phyloP scores from a whole-genome alignment of 768 basidiomycete species.

The Coprinopsis marcescibilis region DNA sequence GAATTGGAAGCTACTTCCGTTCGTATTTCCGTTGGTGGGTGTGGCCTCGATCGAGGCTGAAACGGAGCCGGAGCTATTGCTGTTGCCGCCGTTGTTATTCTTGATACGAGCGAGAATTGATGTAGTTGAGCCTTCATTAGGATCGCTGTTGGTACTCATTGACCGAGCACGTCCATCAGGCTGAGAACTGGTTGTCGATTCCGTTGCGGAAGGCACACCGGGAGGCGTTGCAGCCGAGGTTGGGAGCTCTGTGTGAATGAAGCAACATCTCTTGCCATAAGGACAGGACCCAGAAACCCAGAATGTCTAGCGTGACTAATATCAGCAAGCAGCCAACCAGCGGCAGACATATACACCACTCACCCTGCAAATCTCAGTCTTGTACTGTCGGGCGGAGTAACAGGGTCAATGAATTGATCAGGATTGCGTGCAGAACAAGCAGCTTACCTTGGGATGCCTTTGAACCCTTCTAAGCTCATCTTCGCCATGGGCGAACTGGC shows the following conservation, averaged over 20 bases:
- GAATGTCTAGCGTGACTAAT: slow-evolving; percentile 58
- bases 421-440: slow-evolving; percentile 1
- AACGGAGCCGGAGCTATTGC: slow-evolving; percentile 31
- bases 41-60: slow-evolving; percentile 54
- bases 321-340: slow-evolving; percentile 6
- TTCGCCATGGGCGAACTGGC: slow-evolving; percentile 91
- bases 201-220: slow-evolving; percentile 27
- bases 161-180: slow-evolving; percentile 60
- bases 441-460: slow-evolving; percentile 79
- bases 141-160: slow-evolving; percentile 71
- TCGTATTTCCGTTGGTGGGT: too few relatives aligned
- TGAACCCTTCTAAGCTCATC: slow-evolving; percentile 81
- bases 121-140: slow-evolving; percentile 62
- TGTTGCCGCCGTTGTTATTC: slow-evolving; percentile 37
- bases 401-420: slow-evolving; percentile 9
- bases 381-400: slow-evolving; percentile 52
- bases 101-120: slow-evolving; percentile 72
- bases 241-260: slow-evolving; percentile 87
- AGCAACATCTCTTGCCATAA: slow-evolving; percentile 89
- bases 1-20: slow-evolving; percentile 43
- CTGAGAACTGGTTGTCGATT: slow-evolving; percentile 45
- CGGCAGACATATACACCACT: slow-evolving; percentile 17
- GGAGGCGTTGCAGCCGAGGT: slow-evolving; percentile 53
- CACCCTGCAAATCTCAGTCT: slow-evolving; percentile 91
- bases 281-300: slow-evolving; percentile 93